Evolutionary conservation across 108 stramenopile species (phyloP).

Genomic region (Nitzschia inconspicua): DNA sequence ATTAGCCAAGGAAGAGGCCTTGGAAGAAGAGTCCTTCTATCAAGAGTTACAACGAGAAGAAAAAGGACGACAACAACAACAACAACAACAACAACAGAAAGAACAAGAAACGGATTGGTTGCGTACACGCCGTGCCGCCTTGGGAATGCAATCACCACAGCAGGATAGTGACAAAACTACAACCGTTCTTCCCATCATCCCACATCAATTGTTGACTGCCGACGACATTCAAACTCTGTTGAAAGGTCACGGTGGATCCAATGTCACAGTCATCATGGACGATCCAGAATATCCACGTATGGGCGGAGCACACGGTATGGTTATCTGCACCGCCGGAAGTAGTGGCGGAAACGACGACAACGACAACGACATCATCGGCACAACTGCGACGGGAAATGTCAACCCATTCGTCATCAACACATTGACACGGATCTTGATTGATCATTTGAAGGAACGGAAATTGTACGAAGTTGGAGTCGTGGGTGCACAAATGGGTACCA

Average conservation of each 20-base stretch:
- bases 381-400: too few species aligned
- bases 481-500: slow-evolving; percentile 56
- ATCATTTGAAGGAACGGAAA: slow-evolving; percentile 62
- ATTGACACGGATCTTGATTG: slow-evolving; percentile 59
- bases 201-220: slow-evolving; percentile 53
- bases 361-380: slow-evolving; percentile 25
- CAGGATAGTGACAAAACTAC: slow-evolving; percentile 23
- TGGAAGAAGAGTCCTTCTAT: slow-evolving; percentile 39
- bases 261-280: slow-evolving; percentile 43
- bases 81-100: background rate
- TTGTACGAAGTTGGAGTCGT: slow-evolving; percentile 63
- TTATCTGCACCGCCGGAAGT: slow-evolving; percentile 23
- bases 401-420: slow-evolving; percentile 45
- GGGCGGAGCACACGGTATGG: slow-evolving; percentile 43
- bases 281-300: slow-evolving; percentile 28
- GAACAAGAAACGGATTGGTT: slow-evolving; percentile 64
- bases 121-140: slow-evolving; percentile 46
- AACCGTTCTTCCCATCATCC: slow-evolving; percentile 47
- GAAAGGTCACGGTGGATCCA: slow-evolving; percentile 45
- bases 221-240: slow-evolving; percentile 59
- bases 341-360: slow-evolving; percentile 32
- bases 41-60: slow-evolving; percentile 17
- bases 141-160: slow-evolving; percentile 23
- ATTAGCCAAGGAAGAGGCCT: slow-evolving; percentile 15
- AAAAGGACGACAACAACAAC: background rate